A percentile compares a stretch with the other conserved stretches of the same genome.
Evolutionary conservation across 2,329 filamentous ascomycete genomes (phyloP).

Genomic region (Penicillium olsonii): DNA sequence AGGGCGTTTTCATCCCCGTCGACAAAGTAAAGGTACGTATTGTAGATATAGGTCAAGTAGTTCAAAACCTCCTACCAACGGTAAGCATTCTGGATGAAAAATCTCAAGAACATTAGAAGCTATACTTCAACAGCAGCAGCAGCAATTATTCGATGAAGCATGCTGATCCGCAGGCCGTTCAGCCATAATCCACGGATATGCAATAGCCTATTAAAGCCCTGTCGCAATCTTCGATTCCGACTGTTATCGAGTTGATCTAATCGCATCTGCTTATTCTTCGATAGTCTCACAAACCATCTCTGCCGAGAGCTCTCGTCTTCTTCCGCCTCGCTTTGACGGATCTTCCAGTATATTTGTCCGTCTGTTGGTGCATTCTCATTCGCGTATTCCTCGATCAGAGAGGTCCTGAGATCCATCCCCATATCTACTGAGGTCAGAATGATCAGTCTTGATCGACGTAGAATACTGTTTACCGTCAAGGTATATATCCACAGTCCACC

Average conservation of each 20-base stretch:
- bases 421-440: slow-evolving; percentile 18
- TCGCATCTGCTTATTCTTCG: slow-evolving; percentile 16
- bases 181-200: no score
- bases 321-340: slow-evolving; percentile 24
- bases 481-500: slow-evolving; percentile 37
- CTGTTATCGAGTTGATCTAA: slow-evolving; percentile 17
- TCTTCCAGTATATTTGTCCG: slow-evolving; percentile 26
- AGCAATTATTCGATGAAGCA: no score
- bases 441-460: no score
- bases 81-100: no score
- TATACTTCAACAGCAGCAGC: no score
- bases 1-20: no score
- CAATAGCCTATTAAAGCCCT: no score
- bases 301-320: slow-evolving; percentile 13
- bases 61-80: no score
- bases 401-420: slow-evolving; percentile 8
- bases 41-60: no score
- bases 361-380: slow-evolving; percentile 23
- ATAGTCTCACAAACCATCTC: slow-evolving; percentile 21
- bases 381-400: slow-evolving; percentile 22
- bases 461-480: slow-evolving; percentile 17
- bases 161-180: no score
- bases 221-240: neutral
- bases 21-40: no score
- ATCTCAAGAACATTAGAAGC: no score